Percentiles rank a stretch among this genome's conserved stretches.
These are phyloP conservation scores for Cadophora sp. DNA, from an alignment of 2,329 filamentous ascomycete species.

Conservation along the genomic window DNA sequence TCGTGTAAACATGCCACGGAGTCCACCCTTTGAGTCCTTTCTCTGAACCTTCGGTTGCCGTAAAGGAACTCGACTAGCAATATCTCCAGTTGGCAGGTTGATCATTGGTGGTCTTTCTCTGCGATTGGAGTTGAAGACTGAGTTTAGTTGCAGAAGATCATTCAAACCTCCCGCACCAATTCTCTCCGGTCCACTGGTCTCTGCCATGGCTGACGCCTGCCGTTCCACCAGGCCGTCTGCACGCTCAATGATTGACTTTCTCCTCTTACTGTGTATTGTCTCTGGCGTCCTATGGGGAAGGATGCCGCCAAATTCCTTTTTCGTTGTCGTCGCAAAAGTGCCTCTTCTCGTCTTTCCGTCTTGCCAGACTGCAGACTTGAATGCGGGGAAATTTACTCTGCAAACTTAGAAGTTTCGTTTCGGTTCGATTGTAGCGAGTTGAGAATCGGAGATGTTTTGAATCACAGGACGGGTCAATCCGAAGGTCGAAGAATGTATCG, in stretches of 20 bases:
- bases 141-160: conserved; percentile 28
- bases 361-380: no score
- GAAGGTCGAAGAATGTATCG: not conserved
- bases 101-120: conserved; percentile 39
- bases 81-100: conserved; percentile 26
- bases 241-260: no score
- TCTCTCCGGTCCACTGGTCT: conserved; percentile 5
- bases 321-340: not conserved
- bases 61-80: conserved; percentile 33
- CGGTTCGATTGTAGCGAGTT: not conserved
- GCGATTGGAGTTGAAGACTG: conserved; percentile 30
- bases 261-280: not conserved
- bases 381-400: not conserved
- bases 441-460: not conserved
- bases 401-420: not conserved
- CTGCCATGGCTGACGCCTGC: not conserved
- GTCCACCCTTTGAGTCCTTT: conserved; percentile 39
- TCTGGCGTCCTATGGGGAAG: not conserved
- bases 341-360: not conserved
- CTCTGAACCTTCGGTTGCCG: conserved; percentile 34
- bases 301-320: not conserved
- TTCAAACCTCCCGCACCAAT: conserved; percentile 24
- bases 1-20: conserved; percentile 42
- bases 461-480: not conserved
- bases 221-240: not conserved